Evolutionary conservation across 176 grass and related monocot species (phyloP), one percentile per base, ranked within the genome.

Genomic region (Stipa capillata): DNA sequence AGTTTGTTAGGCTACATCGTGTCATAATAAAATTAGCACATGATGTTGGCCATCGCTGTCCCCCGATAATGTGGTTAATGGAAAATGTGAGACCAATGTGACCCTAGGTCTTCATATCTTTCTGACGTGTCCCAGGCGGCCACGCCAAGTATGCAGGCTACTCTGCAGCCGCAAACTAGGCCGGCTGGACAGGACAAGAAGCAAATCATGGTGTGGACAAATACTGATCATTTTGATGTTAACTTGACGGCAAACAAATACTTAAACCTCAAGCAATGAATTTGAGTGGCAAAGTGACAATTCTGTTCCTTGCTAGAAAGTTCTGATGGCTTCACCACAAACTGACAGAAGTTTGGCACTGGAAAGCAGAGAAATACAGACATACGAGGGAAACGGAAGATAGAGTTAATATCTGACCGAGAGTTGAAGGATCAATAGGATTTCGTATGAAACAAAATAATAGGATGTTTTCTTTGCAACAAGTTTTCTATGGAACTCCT

Each of bases 221-320:
- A 70, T 48, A 5, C 42, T 28, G 42, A 40, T 28, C 42, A 70
- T 48, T 70, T 70, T 0, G 42, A 70, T 70, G 67, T 48, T 70
- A 70, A 70, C 66, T 47, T 11, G 66, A 69, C 66, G 66, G 47
- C 40, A 10, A 4, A 42, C 14, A 20, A 69, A 47, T 25, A 69
- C 66, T 44, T 29, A 69, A 69, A 47, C 67, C 42, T 48, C 18
- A 70, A 70, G 67, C 67, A 47, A 70, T 41, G 32, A 70, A 70
- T 18, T 70, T 24, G 8, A 18, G 61, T 13, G 61, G 34, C 34
- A 65, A 65, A 65, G 39, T 0, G 61, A 8, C 34, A 21, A 32
- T 65, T 39, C 20, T 18, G 17, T 11, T 5, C 18, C 17, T 13
- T 20, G 9, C 11, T 2, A 11, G 7, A 20, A 21, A 20, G 13